phyloP scores from a whole-genome alignment of 2,329 filamentous ascomycete genomes.

The Pseudocercospora pini-densiflorae region DNA sequence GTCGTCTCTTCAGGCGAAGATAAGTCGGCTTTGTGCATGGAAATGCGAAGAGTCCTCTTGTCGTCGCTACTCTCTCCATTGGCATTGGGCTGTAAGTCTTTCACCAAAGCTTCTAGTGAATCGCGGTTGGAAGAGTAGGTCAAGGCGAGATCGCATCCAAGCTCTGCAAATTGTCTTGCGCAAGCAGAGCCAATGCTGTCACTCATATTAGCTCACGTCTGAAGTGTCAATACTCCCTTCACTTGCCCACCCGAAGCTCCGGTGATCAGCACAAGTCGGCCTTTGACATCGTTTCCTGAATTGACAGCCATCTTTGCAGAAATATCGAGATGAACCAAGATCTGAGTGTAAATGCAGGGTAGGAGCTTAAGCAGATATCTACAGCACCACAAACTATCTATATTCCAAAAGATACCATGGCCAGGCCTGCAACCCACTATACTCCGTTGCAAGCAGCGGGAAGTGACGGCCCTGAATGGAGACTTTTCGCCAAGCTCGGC shows the following conservation, averaged over 20 bases:
- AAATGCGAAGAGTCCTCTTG: conserved; percentile 48
- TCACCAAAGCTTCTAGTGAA: conserved; percentile 51
- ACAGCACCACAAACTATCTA: background rate
- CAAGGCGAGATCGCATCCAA: conserved; percentile 60
- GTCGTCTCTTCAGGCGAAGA: conserved; percentile 57
- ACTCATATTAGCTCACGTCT: background rate
- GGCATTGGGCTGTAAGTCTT: conserved; percentile 26
- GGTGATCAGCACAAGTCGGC: conserved; percentile 62
- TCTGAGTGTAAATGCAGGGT: background rate
- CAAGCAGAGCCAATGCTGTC: conserved; percentile 62
- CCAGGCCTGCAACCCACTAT: background rate
- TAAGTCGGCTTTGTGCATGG: conserved; percentile 63
- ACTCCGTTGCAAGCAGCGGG: background rate
- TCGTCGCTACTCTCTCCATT: conserved; percentile 21
- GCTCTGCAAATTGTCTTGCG: conserved; percentile 57
- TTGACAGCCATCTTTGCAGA: conserved; percentile 13
- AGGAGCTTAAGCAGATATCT: background rate
- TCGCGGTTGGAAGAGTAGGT: conserved; percentile 60
- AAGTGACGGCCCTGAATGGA: background rate
- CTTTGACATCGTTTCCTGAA: conserved; percentile 47
- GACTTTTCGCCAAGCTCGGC: conserved; percentile 3
- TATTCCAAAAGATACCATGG: background rate
- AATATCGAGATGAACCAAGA: background rate
- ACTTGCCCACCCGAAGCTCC: conserved; percentile 58
- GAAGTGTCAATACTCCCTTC: background rate